phyloP scores from a whole-genome alignment of 495 filamentous ascomycete species.

The Penicillium parvum region DNA sequence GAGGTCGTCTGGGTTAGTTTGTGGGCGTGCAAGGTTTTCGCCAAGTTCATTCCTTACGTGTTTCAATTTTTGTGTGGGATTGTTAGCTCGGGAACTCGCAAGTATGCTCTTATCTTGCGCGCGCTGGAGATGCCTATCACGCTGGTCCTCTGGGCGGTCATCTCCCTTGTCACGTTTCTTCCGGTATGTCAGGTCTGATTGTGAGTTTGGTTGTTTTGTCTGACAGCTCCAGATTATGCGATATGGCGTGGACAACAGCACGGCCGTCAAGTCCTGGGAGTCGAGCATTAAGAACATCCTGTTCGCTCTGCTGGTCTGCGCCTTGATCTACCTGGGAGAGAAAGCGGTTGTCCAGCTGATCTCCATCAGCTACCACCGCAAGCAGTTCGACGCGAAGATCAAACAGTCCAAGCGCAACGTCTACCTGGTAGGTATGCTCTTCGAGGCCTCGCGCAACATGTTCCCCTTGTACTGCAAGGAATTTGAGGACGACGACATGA shows the following conservation, averaged over 20 bases:
- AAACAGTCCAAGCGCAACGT: conserved; percentile 83
- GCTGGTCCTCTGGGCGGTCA: conserved; percentile 80
- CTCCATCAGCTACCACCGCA: conserved; percentile 89
- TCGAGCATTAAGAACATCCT: conserved; percentile 66
- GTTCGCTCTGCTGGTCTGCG: conserved; percentile 69
- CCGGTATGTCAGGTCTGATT: conserved; percentile 41
- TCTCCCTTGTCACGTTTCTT: conserved; percentile 73
- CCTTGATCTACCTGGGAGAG: conserved; percentile 72
- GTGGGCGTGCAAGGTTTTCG: conserved; percentile 81
- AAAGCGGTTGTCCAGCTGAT: conserved; percentile 87
- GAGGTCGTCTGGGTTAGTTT: conserved; percentile 85
- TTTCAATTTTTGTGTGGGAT: conserved; percentile 89
- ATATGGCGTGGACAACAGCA: conserved; percentile 41
- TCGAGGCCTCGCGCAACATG: conserved; percentile 78
- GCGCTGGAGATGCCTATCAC: conserved; percentile 81
- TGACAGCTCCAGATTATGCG: conserved; percentile 51
- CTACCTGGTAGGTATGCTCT: conserved; percentile 72
- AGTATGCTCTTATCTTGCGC: conserved; percentile 80
- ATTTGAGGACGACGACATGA: conserved; percentile 85
- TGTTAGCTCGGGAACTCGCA: conserved; percentile 84
- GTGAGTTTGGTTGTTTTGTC: no score
- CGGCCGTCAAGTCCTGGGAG: conserved; percentile 47
- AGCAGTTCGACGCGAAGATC: conserved; percentile 85
- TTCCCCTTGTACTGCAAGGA: conserved; percentile 91
- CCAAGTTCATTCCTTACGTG: conserved; percentile 69